Percentiles rank a stretch among this genome's conserved stretches.
Conservation (phyloP, 768 basidiomycete genomes). For the Pisolithus orientalis region DNA sequence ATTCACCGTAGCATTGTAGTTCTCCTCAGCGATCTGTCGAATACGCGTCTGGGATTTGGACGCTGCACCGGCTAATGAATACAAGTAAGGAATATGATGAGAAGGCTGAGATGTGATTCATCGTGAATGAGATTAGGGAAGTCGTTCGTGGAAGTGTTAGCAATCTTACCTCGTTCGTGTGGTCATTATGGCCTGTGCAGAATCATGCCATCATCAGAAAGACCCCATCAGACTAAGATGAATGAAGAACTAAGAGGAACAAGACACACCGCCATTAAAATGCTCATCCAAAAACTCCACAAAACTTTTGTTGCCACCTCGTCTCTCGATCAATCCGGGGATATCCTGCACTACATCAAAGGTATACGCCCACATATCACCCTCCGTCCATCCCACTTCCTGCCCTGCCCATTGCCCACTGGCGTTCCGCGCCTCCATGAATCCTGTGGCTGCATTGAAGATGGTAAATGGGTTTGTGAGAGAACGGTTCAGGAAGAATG, state of each 20-base stretch:
- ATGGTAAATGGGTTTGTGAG: slow-evolving; percentile 52
- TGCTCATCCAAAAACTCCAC: slow-evolving; percentile 59
- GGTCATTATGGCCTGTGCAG: slow-evolving; percentile 64
- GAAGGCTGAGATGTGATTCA: slow-evolving; percentile 50
- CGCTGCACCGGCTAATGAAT: slow-evolving; percentile 65
- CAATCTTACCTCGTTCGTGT: slow-evolving; percentile 63
- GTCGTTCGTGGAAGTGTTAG: too few species aligned
- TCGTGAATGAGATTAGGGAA: slow-evolving; percentile 3
- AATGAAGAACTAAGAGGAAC: background rate
- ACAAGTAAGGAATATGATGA: slow-evolving; percentile 83
- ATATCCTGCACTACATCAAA: slow-evolving; percentile 74
- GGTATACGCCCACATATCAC: slow-evolving; percentile 72
- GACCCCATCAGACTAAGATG: slow-evolving; percentile 4
- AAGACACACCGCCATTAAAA: slow-evolving; percentile 38
- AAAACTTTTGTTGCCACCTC: slow-evolving; percentile 63
- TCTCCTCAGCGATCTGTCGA: slow-evolving; percentile 51
- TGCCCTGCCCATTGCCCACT: slow-evolving; percentile 70
- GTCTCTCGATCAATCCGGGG: slow-evolving; percentile 49
- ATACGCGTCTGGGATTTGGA: slow-evolving; percentile 68
- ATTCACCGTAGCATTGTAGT: slow-evolving; percentile 63
- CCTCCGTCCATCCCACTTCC: slow-evolving; percentile 77
- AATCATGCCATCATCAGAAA: background rate
- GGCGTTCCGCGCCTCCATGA: slow-evolving; percentile 75
- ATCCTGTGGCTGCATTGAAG: slow-evolving; percentile 61
- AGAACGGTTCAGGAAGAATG: slow-evolving; percentile 51